Evolutionary conservation across 2,329 filamentous ascomycete genomes (phyloP).

Genomic region (Akanthomyces uredinophilus): DNA sequence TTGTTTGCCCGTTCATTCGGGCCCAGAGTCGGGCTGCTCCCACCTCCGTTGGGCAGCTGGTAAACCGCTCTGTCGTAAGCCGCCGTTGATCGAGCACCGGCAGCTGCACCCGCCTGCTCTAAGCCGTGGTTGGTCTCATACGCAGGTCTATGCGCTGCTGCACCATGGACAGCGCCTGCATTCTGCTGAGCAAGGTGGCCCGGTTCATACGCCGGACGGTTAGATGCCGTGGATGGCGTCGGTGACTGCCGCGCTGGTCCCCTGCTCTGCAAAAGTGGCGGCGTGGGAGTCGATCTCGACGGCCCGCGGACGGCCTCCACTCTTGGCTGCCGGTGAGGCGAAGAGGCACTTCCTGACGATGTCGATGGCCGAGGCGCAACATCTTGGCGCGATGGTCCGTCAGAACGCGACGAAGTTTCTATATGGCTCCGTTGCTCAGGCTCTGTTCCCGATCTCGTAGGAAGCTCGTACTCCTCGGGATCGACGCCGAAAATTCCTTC

Average conservation of each 20-base stretch:
- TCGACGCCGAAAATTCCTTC: conserved; percentile 74
- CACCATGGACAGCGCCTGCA: conserved; percentile 26
- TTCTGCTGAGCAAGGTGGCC: conserved; percentile 34
- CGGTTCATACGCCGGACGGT: conserved; percentile 38
- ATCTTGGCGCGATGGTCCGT: conserved; percentile 29
- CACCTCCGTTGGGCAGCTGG: conserved; percentile 23
- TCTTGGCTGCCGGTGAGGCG: conserved; percentile 40
- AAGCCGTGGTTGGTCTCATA: conserved; percentile 40
- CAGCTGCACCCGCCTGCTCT: conserved; percentile 8
- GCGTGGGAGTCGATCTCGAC: conserved; percentile 43
- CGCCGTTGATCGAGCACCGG: conserved; percentile 22
- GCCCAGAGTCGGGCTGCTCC: conserved; percentile 17
- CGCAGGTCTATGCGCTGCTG: conserved; percentile 32
- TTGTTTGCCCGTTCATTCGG: conserved; percentile 34
- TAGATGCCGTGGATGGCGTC: conserved; percentile 36
- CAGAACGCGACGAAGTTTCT: conserved; percentile 25
- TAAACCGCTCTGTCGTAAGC: conserved; percentile 36
- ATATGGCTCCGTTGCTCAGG: conserved; percentile 30
- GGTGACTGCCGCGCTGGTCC: conserved; percentile 33
- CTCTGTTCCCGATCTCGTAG: conserved; percentile 36
- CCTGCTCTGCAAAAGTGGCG: conserved; percentile 37
- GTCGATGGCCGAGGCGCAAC: conserved; percentile 45
- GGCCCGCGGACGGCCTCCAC: conserved; percentile 26
- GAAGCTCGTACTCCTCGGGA: conserved; percentile 58
- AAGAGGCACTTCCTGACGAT: conserved; percentile 42